These are phyloP conservation scores for Didymella glomerata DNA, from an alignment of 2,329 filamentous ascomycete genomes.

Conservation along the genomic window DNA sequence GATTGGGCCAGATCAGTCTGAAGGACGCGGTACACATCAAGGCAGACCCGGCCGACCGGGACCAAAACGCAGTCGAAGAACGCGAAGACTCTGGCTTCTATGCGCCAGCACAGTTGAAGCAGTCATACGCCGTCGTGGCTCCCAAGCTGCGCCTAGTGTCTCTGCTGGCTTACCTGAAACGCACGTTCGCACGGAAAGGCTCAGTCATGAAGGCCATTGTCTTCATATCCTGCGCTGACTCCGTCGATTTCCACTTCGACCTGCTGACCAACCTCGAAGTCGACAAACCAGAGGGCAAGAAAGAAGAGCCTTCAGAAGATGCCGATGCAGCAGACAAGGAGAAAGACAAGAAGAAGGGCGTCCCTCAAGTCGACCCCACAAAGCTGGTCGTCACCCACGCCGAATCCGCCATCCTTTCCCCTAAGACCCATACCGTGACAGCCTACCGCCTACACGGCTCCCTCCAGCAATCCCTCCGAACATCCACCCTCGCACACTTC, in stretches of 20 bases:
- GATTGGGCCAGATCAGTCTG: conserved; percentile 91
- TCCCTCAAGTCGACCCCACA: conserved; percentile 51
- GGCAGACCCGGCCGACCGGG: conserved; percentile 66
- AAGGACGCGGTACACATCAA: conserved; percentile 91
- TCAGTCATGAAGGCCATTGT: conserved; percentile 97
- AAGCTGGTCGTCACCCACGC: conserved; percentile 66
- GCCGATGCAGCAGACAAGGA: conserved; percentile 25
- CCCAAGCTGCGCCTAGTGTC: conserved; percentile 92
- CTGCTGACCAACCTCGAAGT: conserved; percentile 66
- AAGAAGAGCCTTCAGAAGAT: conserved; percentile 39
- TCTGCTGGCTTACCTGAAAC: conserved; percentile 81
- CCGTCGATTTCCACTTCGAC: conserved; percentile 95
- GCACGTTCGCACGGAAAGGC: conserved; percentile 85
- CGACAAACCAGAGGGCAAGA: conserved; percentile 30
- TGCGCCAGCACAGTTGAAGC: conserved; percentile 91
- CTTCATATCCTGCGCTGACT: conserved; percentile 96
- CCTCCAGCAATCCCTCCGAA: conserved; percentile 85
- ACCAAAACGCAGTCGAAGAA: conserved; percentile 56
- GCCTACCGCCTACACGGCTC: conserved; percentile 92
- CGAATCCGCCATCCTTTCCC: conserved; percentile 75
- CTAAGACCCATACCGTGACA: conserved; percentile 77
- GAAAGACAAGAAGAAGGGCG: conserved; percentile 45
- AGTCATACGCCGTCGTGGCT: conserved; percentile 86
- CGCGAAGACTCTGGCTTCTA: conserved; percentile 68
- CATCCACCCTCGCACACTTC: conserved; percentile 84